Conservation (phyloP, 2,329 filamentous ascomycete species). For the Cytospora chrysosperma region DNA sequence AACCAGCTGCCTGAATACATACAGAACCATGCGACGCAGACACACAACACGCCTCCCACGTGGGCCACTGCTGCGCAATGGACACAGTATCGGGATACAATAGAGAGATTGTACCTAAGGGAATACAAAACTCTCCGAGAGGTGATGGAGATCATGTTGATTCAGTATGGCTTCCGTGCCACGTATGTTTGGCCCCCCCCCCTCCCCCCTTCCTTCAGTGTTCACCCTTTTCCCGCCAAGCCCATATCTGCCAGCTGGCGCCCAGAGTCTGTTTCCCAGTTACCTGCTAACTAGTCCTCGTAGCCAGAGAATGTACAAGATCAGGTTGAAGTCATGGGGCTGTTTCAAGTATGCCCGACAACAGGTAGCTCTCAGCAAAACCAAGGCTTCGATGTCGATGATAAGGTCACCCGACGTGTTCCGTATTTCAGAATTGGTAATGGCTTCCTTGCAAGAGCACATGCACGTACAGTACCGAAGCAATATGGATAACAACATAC, state of each 20-base stretch:
- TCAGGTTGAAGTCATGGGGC: conserved; percentile 1
- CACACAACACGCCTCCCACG: no score
- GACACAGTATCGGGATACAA: neutral
- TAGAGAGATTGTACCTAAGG: conserved; percentile 1
- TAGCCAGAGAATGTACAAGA: conserved; percentile 7
- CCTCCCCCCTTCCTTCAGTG: neutral
- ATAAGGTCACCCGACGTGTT: neutral
- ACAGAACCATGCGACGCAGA: no score
- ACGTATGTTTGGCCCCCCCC: neutral
- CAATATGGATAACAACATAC: neutral
- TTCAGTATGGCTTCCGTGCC: neutral
- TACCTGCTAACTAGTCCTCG: neutral
- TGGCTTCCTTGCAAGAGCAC: neutral
- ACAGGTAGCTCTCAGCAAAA: neutral
- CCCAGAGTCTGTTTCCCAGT: no score
- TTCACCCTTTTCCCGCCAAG: no score
- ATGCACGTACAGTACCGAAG: neutral
- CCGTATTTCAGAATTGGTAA: neutral
- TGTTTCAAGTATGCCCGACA: neutral
- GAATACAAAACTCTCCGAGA: neutral
- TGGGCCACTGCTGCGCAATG: conserved; percentile 5
- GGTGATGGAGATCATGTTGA: neutral
- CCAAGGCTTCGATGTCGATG: neutral
- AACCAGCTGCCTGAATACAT: no score
- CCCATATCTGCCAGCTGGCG: no score